Evolutionary conservation across 306 rosid species (phyloP).

Genomic region (Pterocarpus santalinus): DNA sequence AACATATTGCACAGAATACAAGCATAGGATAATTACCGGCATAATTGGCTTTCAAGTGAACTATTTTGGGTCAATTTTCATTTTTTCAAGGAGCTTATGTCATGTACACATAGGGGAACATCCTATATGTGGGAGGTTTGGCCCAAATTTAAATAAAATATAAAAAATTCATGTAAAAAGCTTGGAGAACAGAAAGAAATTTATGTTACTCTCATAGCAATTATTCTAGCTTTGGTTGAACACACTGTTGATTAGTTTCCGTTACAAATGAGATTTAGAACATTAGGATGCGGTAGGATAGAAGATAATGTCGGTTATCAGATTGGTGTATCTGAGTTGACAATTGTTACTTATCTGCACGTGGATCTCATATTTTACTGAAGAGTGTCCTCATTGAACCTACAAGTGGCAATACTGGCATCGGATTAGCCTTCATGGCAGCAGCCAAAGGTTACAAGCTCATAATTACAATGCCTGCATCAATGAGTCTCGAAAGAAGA

Average conservation of each 20-base stretch:
- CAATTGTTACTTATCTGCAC: slow-evolving; percentile 29
- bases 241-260: neutral
- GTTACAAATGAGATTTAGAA: slow-evolving; percentile 27
- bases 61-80: slow-evolving; percentile 13
- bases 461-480: slow-evolving; percentile 88
- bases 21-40: neutral
- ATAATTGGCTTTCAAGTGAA: slow-evolving; percentile 25
- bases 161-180: neutral
- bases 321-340: slow-evolving; percentile 43
- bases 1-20: slow-evolving; percentile 17
- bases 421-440: slow-evolving; percentile 88
- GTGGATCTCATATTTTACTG: slow-evolving; percentile 44
- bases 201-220: neutral
- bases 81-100: slow-evolving; percentile 30
- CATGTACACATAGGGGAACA: slow-evolving; percentile 1
- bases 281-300: slow-evolving; percentile 26
- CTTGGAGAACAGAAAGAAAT: neutral
- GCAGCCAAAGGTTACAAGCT: slow-evolving; percentile 79
- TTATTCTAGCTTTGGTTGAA: slow-evolving; percentile 21
- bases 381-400: slow-evolving; percentile 84
- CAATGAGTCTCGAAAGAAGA: slow-evolving; percentile 88
- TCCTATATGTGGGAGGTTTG: neutral
- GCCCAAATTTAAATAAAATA: slow-evolving; percentile 7
- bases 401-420: slow-evolving; percentile 83
- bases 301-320: neutral